Evolutionary conservation across 306 rosid species (phyloP).

Genomic region (Prunus padus): DNA sequence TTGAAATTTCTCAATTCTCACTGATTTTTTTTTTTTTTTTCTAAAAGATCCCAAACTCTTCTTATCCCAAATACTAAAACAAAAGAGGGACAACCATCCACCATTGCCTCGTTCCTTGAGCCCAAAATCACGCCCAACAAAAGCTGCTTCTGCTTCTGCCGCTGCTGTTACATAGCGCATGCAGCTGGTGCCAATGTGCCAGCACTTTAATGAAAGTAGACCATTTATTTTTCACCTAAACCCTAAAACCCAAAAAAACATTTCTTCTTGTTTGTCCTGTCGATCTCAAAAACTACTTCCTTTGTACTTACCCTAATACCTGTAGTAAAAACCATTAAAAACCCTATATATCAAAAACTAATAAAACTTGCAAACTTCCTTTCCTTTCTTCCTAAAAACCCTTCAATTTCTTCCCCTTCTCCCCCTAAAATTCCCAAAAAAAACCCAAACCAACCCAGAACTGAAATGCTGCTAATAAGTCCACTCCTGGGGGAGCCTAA

Average conservation of each 20-base stretch:
- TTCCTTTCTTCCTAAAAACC: not conserved
- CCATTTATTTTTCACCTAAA: slow-evolving; percentile 16
- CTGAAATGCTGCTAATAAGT: slow-evolving; percentile 37
- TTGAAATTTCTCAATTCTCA: not conserved
- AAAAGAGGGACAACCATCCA: slow-evolving; percentile 10
- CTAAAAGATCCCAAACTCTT: not conserved
- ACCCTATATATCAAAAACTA: not conserved
- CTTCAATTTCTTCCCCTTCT: not conserved
- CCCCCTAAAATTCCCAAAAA: not conserved
- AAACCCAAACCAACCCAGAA: not conserved
- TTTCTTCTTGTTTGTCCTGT: slow-evolving; percentile 7
- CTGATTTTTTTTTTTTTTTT: not conserved
- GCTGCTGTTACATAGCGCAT: not conserved
- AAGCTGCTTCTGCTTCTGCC: not conserved
- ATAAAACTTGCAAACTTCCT: not conserved
- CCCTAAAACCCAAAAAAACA: slow-evolving; percentile 20
- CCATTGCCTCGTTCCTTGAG: slow-evolving; percentile 6
- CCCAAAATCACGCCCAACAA: slow-evolving; percentile 14
- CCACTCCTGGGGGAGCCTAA: slow-evolving; percentile 79
- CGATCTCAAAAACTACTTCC: slow-evolving; percentile 2
- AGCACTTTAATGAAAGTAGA: not conserved
- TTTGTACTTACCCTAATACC: not conserved
- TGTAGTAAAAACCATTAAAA: not conserved
- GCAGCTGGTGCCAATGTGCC: not conserved
- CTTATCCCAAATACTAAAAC: slow-evolving; percentile 13